Evolutionary conservation across 2,329 filamentous ascomycete genomes (phyloP).

Genomic region (Fusarium protoensiforme): DNA sequence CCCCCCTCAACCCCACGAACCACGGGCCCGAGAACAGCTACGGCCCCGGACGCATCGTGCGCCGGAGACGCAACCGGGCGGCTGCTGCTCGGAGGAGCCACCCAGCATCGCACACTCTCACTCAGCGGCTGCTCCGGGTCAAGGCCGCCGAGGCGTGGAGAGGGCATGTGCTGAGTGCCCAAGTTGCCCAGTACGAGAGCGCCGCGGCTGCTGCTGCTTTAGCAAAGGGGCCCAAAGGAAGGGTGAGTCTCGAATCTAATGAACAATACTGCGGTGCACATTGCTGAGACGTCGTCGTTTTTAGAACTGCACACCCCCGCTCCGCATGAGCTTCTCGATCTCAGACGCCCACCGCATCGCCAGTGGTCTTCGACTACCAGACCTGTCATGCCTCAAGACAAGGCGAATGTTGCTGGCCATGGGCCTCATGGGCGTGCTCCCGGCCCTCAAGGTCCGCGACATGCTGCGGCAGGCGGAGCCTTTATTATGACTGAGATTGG

Average conservation of each 20-base stretch:
- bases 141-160: constrained; percentile 57
- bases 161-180: constrained; percentile 46
- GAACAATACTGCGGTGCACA: neutral
- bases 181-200: constrained; percentile 40
- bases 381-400: constrained; percentile 42
- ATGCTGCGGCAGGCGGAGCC: constrained; percentile 28
- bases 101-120: constrained; percentile 49
- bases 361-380: constrained; percentile 37
- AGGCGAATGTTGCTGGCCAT: constrained; percentile 45
- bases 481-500: constrained; percentile 41
- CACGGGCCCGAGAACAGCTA: constrained; percentile 23
- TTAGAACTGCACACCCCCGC: constrained; percentile 34
- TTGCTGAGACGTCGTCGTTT: constrained; percentile 4
- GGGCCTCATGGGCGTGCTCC: constrained; percentile 45
- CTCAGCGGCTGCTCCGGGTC: constrained; percentile 53
- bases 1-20: constrained; percentile 44
- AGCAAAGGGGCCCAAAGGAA: constrained; percentile 13
- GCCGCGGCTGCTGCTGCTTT: constrained; percentile 6
- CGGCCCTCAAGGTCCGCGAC: constrained; percentile 35
- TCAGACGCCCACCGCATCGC: constrained; percentile 26
- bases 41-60: constrained; percentile 25
- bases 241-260: constrained; percentile 22
- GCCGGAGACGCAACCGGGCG: constrained; percentile 29
- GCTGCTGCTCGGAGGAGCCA: constrained; percentile 17
- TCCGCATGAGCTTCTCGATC: constrained; percentile 37